Conservation (phyloP, 2,329 filamentous ascomycete genomes). For the Cadophora luteo-olivacea region DNA sequence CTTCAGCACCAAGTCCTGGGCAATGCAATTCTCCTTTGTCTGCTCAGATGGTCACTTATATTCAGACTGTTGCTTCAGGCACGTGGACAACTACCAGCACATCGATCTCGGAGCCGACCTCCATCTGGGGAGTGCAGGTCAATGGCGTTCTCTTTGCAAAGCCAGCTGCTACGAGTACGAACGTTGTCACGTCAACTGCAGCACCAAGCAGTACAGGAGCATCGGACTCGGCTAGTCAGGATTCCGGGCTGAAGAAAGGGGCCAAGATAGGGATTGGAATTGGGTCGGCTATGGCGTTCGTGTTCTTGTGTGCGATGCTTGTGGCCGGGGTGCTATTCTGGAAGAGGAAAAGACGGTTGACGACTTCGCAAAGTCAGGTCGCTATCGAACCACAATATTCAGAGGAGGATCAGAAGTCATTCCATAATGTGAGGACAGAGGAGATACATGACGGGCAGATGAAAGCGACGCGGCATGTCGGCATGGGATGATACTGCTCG, state of each 20-base stretch:
- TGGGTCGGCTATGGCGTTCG: constrained; percentile 6
- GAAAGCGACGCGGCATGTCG: constrained; percentile 2
- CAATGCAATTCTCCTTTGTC: constrained; percentile 24
- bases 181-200: background rate
- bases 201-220: background rate
- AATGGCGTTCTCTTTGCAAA: constrained; percentile 23
- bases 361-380: constrained; percentile 15
- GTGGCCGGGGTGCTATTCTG: background rate
- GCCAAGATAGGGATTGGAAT: constrained; percentile 13
- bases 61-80: background rate
- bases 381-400: constrained; percentile 1
- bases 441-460: background rate
- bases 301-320: constrained; percentile 7
- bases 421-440: constrained; percentile 9
- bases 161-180: background rate
- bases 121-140: constrained; percentile 21
- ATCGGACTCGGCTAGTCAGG: constrained; percentile 2
- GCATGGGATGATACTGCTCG: constrained; percentile 1
- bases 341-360: constrained; percentile 1
- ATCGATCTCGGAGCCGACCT: background rate
- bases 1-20: constrained; percentile 3
- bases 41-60: constrained; percentile 17
- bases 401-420: constrained; percentile 14
- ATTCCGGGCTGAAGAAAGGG: background rate
- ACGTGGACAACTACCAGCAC: constrained; percentile 20